Conservation (phyloP, 2,329 filamentous ascomycete species). For the Aspergillus glaucus region DNA sequence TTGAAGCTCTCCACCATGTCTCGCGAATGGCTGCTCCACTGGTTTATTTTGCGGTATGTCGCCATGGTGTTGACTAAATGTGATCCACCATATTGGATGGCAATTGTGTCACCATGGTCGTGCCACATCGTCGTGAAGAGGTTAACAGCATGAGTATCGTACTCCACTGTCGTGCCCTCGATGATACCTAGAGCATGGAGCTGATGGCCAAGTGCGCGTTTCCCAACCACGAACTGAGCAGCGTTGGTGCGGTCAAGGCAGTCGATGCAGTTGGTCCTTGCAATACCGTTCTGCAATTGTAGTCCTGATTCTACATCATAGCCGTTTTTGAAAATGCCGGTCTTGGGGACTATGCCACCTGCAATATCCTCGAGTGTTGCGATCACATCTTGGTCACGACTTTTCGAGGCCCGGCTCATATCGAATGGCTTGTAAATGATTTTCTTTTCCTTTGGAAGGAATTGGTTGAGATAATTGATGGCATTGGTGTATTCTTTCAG, state of each 20-base stretch:
- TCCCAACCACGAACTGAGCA: slow-evolving; percentile 95
- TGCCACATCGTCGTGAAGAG: slow-evolving; percentile 98
- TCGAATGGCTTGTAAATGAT: slow-evolving; percentile 96
- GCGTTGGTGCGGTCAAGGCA: slow-evolving; percentile 96
- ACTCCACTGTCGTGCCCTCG: slow-evolving; percentile 69
- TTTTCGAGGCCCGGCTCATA: slow-evolving; percentile 94
- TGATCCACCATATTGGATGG: slow-evolving; percentile 93
- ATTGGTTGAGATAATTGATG: slow-evolving; percentile 89
- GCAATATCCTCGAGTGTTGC: slow-evolving; percentile 83
- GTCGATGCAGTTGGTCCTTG: slow-evolving; percentile 95
- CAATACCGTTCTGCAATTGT: slow-evolving; percentile 81
- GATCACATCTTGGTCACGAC: slow-evolving; percentile 88
- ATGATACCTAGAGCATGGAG: slow-evolving; percentile 87
- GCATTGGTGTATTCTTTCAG: slow-evolving; percentile 80
- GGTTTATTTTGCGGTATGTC: slow-evolving; percentile 97
- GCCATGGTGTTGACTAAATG: slow-evolving; percentile 99
- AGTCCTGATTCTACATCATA: slow-evolving; percentile 60
- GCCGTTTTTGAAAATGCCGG: slow-evolving; percentile 93
- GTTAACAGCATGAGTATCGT: slow-evolving; percentile 93
- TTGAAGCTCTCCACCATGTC: slow-evolving; percentile 99
- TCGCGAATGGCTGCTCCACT: slow-evolving; percentile 94
- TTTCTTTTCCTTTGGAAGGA: slow-evolving; percentile 72
- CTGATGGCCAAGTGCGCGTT: slow-evolving; percentile 85
- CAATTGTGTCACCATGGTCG: slow-evolving; percentile 95
- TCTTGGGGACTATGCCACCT: slow-evolving; percentile 75